phyloP scores from a whole-genome alignment of 2,329 filamentous ascomycete genomes.

The Lecanicillium sp. region DNA sequence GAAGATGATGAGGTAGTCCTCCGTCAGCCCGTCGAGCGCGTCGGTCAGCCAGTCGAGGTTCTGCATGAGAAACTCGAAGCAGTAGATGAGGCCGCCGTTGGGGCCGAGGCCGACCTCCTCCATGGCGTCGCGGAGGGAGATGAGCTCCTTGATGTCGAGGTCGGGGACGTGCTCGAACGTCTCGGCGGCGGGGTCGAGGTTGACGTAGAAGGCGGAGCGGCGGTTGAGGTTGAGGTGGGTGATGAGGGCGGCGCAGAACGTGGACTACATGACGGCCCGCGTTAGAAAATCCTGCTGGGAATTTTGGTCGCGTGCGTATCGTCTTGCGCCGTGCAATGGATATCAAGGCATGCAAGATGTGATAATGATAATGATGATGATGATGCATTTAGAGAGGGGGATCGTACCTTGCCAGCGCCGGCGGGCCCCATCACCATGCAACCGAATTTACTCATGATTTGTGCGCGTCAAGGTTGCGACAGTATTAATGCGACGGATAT shows the following conservation, averaged over 20 bases:
- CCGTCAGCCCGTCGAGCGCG: slow-evolving; percentile 75
- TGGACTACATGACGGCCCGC: slow-evolving; percentile 51
- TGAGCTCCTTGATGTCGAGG: slow-evolving; percentile 91
- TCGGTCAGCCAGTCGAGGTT: slow-evolving; percentile 90
- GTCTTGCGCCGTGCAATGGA: not conserved
- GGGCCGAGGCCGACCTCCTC: slow-evolving; percentile 86
- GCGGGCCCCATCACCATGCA: slow-evolving; percentile 94
- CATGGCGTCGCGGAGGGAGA: slow-evolving; percentile 93
- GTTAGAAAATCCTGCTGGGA: no score
- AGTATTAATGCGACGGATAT: no score
- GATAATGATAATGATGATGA: not conserved
- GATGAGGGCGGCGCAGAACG: slow-evolving; percentile 90
- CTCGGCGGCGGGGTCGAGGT: slow-evolving; percentile 94
- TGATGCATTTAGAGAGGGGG: not conserved
- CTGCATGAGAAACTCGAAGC: slow-evolving; percentile 91
- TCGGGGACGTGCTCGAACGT: slow-evolving; percentile 86
- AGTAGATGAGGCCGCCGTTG: slow-evolving; percentile 91
- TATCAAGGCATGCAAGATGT: not conserved
- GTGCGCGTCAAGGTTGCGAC: no score
- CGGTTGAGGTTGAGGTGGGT: slow-evolving; percentile 86
- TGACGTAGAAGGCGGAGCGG: slow-evolving; percentile 95
- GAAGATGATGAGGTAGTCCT: slow-evolving; percentile 95
- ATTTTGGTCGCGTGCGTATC: no score
- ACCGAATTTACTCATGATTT: slow-evolving; percentile 84
- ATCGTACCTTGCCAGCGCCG: slow-evolving; percentile 75